phyloP scores from a whole-genome alignment of 1,139 yeast genomes.

The Geotrichum bryndzae region DNA sequence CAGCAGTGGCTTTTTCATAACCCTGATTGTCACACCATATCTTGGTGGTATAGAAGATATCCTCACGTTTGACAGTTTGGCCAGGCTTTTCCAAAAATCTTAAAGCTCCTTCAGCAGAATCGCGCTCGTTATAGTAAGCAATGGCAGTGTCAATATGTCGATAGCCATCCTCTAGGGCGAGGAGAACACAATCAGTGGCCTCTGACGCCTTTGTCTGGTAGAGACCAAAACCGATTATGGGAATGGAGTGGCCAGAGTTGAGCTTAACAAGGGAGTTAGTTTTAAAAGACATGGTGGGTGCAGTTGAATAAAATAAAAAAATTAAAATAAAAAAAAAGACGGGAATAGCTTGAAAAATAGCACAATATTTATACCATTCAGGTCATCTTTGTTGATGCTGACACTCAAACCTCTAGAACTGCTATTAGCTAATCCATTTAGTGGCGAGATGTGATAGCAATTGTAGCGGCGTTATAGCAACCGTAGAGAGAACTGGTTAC shows the following conservation, averaged over 20 bases:
- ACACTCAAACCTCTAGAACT: too few relatives aligned
- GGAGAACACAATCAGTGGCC: conserved; percentile 42
- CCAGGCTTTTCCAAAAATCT: not conserved
- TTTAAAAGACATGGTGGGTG: not conserved
- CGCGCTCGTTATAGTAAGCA: conserved; percentile 52
- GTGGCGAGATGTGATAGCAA: too few relatives aligned
- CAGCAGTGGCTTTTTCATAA: conserved; percentile 50
- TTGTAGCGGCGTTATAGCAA: too few relatives aligned
- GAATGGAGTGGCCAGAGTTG: conserved; percentile 36
- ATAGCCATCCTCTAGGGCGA: conserved; percentile 58
- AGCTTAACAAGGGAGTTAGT: not conserved
- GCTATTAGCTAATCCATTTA: too few relatives aligned
- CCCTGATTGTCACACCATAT: conserved; percentile 53
- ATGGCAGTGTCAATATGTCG: conserved; percentile 65
- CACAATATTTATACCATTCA: too few relatives aligned
- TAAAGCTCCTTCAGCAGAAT: too few relatives aligned
- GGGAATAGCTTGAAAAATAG: too few relatives aligned
- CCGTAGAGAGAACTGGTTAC: too few relatives aligned
- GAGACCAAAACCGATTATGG: conserved; percentile 55
- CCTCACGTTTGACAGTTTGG: too few relatives aligned
- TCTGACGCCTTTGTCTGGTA: conserved; percentile 43
- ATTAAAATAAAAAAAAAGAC: too few relatives aligned
- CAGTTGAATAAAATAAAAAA: too few relatives aligned
- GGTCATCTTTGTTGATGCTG: too few relatives aligned
- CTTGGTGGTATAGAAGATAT: conserved; percentile 47